These are phyloP conservation scores for Sugiyamaella lignohabitans DNA, from an alignment of 805 yeast genomes.

Conservation along the genomic window DNA sequence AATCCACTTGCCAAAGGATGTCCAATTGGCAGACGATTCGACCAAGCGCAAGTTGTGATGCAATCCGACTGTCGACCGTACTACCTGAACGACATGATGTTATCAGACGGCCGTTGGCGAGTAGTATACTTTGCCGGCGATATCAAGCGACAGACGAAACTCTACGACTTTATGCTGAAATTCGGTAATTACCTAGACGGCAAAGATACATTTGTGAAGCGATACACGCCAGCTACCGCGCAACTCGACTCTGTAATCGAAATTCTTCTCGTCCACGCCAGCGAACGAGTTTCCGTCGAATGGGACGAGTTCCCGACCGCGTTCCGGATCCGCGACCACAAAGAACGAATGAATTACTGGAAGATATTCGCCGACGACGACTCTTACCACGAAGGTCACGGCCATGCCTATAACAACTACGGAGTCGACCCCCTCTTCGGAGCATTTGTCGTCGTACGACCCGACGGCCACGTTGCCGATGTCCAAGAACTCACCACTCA, in stretches of 20 bases:
- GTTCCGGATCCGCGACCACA: conserved; percentile 22
- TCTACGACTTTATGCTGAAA: conserved; percentile 5
- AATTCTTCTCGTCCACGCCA: conserved; percentile 26
- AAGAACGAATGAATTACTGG: conserved; percentile 29
- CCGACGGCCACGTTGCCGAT: conserved; percentile 33
- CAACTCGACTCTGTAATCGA: conserved; percentile 28
- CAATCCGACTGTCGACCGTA: conserved; percentile 27
- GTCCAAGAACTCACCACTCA: conserved; percentile 17
- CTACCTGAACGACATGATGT: conserved; percentile 24
- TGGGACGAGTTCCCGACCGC: conserved; percentile 28
- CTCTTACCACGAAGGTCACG: conserved; percentile 29
- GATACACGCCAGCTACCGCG: conserved; percentile 28
- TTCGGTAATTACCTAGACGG: conserved; percentile 26
- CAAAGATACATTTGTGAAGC: conserved; percentile 11
- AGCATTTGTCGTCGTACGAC: conserved; percentile 28
- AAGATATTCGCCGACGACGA: conserved; percentile 25
- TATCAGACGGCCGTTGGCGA: conserved; percentile 31
- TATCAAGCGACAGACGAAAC: conserved; percentile 8
- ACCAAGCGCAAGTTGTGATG: conserved; percentile 21
- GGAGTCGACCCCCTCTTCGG: conserved; percentile 29
- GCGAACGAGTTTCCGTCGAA: conserved; percentile 21
- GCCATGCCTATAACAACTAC: conserved; percentile 26
- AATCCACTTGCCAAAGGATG: conserved; percentile 22
- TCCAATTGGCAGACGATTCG: conserved; percentile 28
- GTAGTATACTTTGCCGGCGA: conserved; percentile 29